phyloP scores from a whole-genome alignment of 768 basidiomycete species.

The Cyclocybe aegerita region DNA sequence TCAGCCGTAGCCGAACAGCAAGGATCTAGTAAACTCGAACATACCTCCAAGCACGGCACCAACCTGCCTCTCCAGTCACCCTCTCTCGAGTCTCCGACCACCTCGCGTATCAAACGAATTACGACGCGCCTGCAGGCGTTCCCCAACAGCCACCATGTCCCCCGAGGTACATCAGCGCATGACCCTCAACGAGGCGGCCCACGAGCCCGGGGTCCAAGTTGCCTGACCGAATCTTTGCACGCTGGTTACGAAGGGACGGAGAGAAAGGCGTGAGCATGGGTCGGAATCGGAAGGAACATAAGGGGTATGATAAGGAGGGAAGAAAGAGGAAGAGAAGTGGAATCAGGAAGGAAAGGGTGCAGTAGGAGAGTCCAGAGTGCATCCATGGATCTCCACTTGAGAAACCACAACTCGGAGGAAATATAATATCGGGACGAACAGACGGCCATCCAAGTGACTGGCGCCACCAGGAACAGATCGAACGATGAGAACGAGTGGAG shows the following conservation, averaged over 20 bases:
- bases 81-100: background rate
- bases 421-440: too few species aligned
- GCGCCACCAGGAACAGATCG: too few species aligned
- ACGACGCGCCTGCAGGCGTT: background rate
- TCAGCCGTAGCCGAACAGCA: too few species aligned
- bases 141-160: slow-evolving; percentile 23
- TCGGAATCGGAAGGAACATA: slow-evolving; percentile 1
- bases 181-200: slow-evolving; percentile 39
- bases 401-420: too few species aligned
- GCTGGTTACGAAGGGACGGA: slow-evolving; percentile 24
- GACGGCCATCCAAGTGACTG: too few species aligned
- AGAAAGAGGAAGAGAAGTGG: too few species aligned
- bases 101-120: background rate
- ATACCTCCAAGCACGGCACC: too few species aligned
- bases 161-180: slow-evolving; percentile 46
- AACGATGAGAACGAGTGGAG: background rate
- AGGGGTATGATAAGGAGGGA: too few species aligned
- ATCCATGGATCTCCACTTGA: too few species aligned
- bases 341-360: background rate
- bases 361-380: background rate
- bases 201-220: slow-evolving; percentile 34
- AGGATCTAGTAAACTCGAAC: too few species aligned
- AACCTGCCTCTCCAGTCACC: too few species aligned
- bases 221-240: slow-evolving; percentile 37
- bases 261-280: background rate